These are phyloP conservation scores for Leccinum sublutescens DNA, from an alignment of 768 basidiomycete species.

Conservation along the genomic window DNA sequence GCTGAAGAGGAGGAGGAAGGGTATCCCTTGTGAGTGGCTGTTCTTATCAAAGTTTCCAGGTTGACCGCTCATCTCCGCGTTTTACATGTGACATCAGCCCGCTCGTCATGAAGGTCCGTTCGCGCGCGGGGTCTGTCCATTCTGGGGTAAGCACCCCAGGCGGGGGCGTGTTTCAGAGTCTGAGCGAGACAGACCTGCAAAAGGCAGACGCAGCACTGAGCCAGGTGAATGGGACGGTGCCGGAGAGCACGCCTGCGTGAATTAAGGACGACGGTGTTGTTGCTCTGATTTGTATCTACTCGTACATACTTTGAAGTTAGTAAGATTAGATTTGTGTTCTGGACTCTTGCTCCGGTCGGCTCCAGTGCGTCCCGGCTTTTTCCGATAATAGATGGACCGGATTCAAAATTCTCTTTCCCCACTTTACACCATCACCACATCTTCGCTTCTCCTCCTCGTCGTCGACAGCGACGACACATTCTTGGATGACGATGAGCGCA, in stretches of 20 bases:
- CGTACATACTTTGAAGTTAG: not conserved
- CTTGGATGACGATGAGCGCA: constrained; percentile 30
- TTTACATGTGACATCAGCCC: constrained; percentile 50
- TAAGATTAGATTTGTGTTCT: not conserved
- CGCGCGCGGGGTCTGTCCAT: constrained; percentile 72
- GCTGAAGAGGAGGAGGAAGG: constrained; percentile 85
- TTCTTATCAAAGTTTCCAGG: constrained; percentile 12
- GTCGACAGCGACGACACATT: constrained; percentile 14
- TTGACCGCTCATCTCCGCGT: constrained; percentile 6
- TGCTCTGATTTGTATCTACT: constrained; percentile 19
- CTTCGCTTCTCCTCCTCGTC: constrained; percentile 4
- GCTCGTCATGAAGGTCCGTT: constrained; percentile 86
- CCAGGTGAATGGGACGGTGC: constrained; percentile 40
- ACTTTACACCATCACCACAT: not conserved
- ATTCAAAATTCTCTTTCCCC: not conserved
- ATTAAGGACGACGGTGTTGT: not conserved
- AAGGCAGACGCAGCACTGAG: constrained; percentile 87
- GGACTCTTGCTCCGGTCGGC: not conserved
- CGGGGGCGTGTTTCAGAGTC: constrained; percentile 70
- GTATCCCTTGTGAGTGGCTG: constrained; percentile 74
- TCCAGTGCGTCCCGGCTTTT: constrained; percentile 15
- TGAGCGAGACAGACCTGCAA: constrained; percentile 85
- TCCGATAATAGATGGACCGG: constrained; percentile 10
- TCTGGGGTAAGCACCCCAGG: constrained; percentile 84
- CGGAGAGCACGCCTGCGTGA: not conserved